These are phyloP conservation scores for Tritrichomonas musculus DNA, from an alignment of 208 protist species.

Conservation along the genomic window DNA sequence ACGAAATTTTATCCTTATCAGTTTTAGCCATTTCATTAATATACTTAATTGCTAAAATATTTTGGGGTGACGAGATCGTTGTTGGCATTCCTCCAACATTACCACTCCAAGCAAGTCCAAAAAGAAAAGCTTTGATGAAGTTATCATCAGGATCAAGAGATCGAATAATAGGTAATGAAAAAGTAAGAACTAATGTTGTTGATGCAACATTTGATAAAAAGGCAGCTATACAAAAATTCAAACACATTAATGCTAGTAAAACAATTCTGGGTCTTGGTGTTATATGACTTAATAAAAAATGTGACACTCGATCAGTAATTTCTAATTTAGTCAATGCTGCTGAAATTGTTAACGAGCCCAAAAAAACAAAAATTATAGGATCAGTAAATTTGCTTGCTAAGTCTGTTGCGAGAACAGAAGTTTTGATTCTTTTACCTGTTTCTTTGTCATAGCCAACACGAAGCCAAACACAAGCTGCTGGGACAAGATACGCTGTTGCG, in stretches of 20 bases:
- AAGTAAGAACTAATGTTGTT: slow-evolving; percentile 23
- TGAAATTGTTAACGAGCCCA: not conserved
- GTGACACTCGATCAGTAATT: slow-evolving; percentile 18
- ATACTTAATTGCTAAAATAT: slow-evolving; percentile 24
- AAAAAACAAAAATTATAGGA: slow-evolving; percentile 12
- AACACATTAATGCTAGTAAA: not conserved
- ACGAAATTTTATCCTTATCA: not conserved
- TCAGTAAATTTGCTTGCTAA: not conserved
- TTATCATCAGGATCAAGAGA: not conserved
- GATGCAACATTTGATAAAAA: slow-evolving; percentile 24
- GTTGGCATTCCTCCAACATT: not conserved
- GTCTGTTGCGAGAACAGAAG: not conserved
- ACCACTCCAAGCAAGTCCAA: slow-evolving; percentile 20
- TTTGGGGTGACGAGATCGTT: not conserved
- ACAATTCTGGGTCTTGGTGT: not conserved
- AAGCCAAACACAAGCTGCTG: not conserved
- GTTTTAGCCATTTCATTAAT: not conserved
- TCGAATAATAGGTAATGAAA: slow-evolving; percentile 17
- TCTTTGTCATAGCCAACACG: not conserved
- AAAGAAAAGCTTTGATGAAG: not conserved
- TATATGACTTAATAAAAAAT: slow-evolving; percentile 14
- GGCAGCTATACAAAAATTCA: not conserved
- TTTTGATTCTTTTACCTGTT: not conserved
- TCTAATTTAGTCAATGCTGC: not conserved
- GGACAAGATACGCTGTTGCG: not conserved